Percentiles rank a stretch among this genome's conserved stretches.
Conservation (phyloP, 495 filamentous ascomycete species). For the Penicillium flavigenum region DNA sequence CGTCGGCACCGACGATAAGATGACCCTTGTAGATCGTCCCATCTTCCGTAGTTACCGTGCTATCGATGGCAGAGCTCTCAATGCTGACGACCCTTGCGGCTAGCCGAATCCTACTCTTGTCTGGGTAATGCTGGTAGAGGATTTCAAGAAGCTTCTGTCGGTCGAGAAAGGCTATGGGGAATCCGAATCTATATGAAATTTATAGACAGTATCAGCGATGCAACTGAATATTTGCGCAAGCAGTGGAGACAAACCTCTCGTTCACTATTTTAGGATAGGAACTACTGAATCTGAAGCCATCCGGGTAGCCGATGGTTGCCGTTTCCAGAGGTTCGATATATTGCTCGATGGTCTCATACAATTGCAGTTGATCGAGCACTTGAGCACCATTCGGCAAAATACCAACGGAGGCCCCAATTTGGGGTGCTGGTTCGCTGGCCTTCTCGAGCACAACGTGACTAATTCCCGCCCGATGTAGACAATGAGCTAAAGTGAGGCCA, state of each 20-base stretch:
- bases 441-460: conserved; percentile 53
- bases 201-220: neutral
- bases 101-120: conserved; percentile 13
- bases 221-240: neutral
- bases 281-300: conserved; percentile 18
- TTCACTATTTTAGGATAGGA: conserved; percentile 9
- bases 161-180: conserved; percentile 30
- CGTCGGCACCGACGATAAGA: conserved; percentile 50
- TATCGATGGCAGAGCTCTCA: neutral
- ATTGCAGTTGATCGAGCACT: conserved; percentile 49
- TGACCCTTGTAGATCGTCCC: conserved; percentile 31
- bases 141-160: conserved; percentile 31
- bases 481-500: conserved; percentile 48
- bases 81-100: conserved; percentile 20
- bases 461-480: conserved; percentile 42
- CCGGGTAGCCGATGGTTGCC: conserved; percentile 15
- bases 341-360: conserved; percentile 2
- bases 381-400: conserved; percentile 37
- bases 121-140: conserved; percentile 20
- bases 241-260: conserved; percentile 7
- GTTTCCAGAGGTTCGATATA: conserved; percentile 15
- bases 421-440: conserved; percentile 32
- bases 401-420: conserved; percentile 40
- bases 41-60: conserved; percentile 12
- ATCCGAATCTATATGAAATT: conserved; percentile 20